Base-by-base conservation (phyloP, 208 protist species). In the Baffinella frigidus region DNA sequence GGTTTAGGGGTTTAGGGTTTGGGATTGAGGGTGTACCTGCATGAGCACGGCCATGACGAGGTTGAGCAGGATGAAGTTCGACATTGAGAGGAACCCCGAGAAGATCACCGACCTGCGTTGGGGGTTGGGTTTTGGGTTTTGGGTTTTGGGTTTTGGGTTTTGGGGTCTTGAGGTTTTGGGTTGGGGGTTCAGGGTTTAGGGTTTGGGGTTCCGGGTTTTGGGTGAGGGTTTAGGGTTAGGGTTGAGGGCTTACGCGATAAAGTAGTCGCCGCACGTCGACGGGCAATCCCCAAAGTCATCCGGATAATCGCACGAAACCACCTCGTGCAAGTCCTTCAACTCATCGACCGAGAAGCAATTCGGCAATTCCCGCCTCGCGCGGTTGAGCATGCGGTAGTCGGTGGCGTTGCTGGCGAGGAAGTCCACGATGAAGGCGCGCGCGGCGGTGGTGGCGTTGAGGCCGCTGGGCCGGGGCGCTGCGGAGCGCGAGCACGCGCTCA, bases 31-130 rank as follows among this genome's bases (percentile, higher is more conserved):
- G 48, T 17, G 48, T 56, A 24, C 43, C 36, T 92, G 89, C 89
- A 92, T 74, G 35, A 92, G 89, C 38, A 92, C 89, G 5, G 89
- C 89, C 36, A 92, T 92, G 44, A 87, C 81, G 11, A 92, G 89
- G 67, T 92, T 74, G 33, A 92, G 61, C 64, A 92, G 89, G 41
- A 92, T 67, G 68, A 92, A 92, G 64, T 10, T 50, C 9, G 89
- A 74, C 1, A 38, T 2, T 10, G 14, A 43, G 33, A 81, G 38
- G 68, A 92, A 92, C 64, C 50, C 39, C 38, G 41, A 43, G 89
- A 92, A 92, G 89, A 92, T 17, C 27, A 17, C 35, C 7, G 24
- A 77, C 30, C 17, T 14, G 11, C n/a, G 17, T 11, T n/a, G n/a
- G n/a, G n/a, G n/a, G n/a, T n/a, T n/a, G n/a, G n/a, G n/a, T n/a